Conservation (phyloP, 352 stramenopile species). For the Pythium rhizo-oryzae region DNA sequence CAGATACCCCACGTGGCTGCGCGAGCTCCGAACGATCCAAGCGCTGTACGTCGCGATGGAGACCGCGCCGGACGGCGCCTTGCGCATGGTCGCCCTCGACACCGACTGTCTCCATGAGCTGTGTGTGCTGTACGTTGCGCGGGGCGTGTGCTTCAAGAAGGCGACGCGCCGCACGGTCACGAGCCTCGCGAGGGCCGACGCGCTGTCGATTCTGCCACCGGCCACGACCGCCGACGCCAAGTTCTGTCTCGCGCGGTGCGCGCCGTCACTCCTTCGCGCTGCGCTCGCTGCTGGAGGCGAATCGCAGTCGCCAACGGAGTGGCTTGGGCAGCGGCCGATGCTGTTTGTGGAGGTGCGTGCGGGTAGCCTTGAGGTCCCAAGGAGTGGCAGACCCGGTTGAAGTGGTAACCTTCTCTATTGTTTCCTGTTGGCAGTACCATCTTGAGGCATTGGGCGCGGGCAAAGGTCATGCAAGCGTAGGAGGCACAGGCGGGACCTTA, state of each 20-base stretch:
- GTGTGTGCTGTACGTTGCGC: slow-evolving; percentile 17
- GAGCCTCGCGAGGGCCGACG: slow-evolving; percentile 11
- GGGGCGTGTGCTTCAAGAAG: slow-evolving; percentile 3
- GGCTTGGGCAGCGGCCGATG: not conserved
- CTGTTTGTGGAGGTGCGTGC: slow-evolving; percentile 15
- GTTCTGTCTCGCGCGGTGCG: slow-evolving; percentile 3
- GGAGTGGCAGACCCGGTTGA: not conserved
- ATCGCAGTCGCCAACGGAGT: not conserved
- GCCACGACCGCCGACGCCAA: not conserved
- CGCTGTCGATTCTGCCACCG: slow-evolving; percentile 9
- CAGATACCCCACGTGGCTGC: slow-evolving; percentile 4
- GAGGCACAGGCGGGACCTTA: not conserved
- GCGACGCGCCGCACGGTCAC: not conserved
- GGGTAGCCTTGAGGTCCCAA: not conserved
- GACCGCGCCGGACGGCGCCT: not conserved
- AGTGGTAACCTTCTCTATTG: too few relatives aligned
- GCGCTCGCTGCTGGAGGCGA: not conserved
- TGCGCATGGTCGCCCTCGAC: slow-evolving; percentile 5
- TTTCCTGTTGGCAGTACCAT: slow-evolving; percentile 12
- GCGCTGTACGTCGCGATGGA: slow-evolving; percentile 10
- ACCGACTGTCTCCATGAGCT: slow-evolving; percentile 10
- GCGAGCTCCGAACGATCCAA: not conserved
- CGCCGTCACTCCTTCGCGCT: not conserved
- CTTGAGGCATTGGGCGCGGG: not conserved
- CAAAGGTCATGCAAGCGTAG: not conserved